A percentile compares a stretch with the other conserved stretches of the same genome.
Conservation (phyloP, 2,329 filamentous ascomycete species). For the Diaporthe sp. region DNA sequence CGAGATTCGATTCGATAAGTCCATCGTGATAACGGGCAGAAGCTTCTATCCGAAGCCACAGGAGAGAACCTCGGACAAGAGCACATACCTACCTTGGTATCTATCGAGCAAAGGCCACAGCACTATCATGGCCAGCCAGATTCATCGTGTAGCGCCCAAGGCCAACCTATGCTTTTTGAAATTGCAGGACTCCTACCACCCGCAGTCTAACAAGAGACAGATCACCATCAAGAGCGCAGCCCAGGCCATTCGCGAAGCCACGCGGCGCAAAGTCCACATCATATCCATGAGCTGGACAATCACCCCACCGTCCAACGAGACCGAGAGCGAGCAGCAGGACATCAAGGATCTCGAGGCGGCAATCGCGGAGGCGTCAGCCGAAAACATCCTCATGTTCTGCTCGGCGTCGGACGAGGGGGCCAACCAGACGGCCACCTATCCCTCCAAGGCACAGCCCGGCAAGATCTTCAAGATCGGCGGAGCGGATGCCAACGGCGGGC, state of each 20-base stretch:
- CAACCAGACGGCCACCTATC: constrained; percentile 40
- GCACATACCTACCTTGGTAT: neutral
- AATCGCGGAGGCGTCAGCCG: constrained; percentile 45
- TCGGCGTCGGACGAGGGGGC: constrained; percentile 50
- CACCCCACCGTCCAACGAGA: constrained; percentile 9
- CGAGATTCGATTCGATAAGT: neutral
- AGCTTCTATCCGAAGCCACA: neutral
- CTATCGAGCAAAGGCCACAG: neutral
- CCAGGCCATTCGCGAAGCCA: constrained; percentile 51
- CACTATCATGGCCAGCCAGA: constrained; percentile 14
- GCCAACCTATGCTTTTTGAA: constrained; percentile 12
- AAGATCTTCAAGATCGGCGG: constrained; percentile 49
- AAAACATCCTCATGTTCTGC: constrained; percentile 56
- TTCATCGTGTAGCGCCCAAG: constrained; percentile 7
- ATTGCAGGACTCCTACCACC: constrained; percentile 12
- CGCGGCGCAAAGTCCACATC: constrained; percentile 49
- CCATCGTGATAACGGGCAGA: neutral
- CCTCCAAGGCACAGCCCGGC: constrained; percentile 32
- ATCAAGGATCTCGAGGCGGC: constrained; percentile 47
- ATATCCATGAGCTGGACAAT: constrained; percentile 57
- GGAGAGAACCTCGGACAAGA: neutral
- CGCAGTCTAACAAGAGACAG: constrained; percentile 41
- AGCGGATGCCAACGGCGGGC: constrained; percentile 42
- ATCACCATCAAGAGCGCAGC: constrained; percentile 48
- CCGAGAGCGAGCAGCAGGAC: constrained; percentile 34